These are phyloP conservation scores for Camillea tinctor DNA, from an alignment of 2,329 filamentous ascomycete species.

Conservation along the genomic window DNA sequence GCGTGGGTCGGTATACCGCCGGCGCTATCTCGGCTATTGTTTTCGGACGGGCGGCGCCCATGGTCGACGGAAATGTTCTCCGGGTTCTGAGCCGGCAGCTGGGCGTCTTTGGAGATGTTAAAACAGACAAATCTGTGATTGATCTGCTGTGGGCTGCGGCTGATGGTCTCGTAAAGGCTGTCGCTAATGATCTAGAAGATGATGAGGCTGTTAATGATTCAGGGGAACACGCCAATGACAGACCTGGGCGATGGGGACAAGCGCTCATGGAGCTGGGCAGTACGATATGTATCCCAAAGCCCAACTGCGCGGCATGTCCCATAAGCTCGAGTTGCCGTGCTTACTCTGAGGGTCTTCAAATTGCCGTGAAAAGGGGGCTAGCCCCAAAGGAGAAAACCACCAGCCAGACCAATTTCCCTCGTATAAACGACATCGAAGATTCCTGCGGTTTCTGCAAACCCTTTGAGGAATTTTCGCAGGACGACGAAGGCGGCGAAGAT, in stretches of 20 bases:
- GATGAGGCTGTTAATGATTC: slow-evolving; percentile 9
- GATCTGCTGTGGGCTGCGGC: slow-evolving; percentile 60
- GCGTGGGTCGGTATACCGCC: slow-evolving; percentile 62
- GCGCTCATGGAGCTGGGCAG: slow-evolving; percentile 66
- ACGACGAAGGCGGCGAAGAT: slow-evolving; percentile 19
- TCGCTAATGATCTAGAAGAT: slow-evolving; percentile 40
- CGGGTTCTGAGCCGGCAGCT: slow-evolving; percentile 61
- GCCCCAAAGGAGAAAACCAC: slow-evolving; percentile 6
- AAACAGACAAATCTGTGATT: slow-evolving; percentile 51
- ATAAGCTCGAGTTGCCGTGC: slow-evolving; percentile 51
- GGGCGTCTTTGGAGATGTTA: slow-evolving; percentile 55
- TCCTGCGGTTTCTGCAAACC: slow-evolving; percentile 48
- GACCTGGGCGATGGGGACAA: slow-evolving; percentile 62
- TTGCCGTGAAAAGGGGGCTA: slow-evolving; percentile 26
- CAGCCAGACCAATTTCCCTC: background rate
- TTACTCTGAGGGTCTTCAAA: slow-evolving; percentile 45
- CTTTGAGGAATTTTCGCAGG: slow-evolving; percentile 37
- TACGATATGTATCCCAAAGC: slow-evolving; percentile 59
- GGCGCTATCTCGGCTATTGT: slow-evolving; percentile 63
- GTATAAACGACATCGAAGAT: slow-evolving; percentile 49
- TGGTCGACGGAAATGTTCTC: slow-evolving; percentile 64
- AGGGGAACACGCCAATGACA: slow-evolving; percentile 38
- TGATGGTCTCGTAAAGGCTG: slow-evolving; percentile 51
- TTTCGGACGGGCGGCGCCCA: slow-evolving; percentile 56
- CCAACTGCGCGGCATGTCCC: slow-evolving; percentile 53